A percentile compares a stretch with the other conserved stretches of the same genome.
These are phyloP conservation scores for Rutstroemia sp. DNA, from an alignment of 2,329 filamentous ascomycete genomes.

Conservation along the genomic window DNA sequence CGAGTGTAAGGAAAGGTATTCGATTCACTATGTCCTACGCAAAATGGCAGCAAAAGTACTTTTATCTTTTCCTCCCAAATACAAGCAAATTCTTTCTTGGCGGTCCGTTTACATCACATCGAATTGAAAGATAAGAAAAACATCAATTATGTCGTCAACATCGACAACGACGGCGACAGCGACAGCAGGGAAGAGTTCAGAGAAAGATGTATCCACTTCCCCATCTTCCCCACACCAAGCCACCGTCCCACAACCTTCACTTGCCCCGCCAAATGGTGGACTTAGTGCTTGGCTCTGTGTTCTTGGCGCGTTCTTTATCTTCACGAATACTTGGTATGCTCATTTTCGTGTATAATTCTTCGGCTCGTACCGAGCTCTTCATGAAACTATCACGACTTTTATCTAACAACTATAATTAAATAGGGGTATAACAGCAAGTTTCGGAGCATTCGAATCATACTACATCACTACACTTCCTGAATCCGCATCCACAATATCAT, in stretches of 20 bases:
- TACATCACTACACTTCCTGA: constrained; percentile 43
- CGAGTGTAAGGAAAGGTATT: no score
- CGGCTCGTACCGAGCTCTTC: background rate
- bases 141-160: no score
- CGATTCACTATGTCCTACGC: no score
- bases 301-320: constrained; percentile 4
- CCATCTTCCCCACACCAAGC: background rate
- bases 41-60: no score
- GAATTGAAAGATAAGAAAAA: no score
- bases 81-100: no score
- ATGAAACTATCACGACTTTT: background rate
- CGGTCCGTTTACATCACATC: no score
- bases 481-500: constrained; percentile 45
- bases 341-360: background rate
- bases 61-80: no score
- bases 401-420: background rate
- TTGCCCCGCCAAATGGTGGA: constrained; percentile 11
- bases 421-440: constrained; percentile 36
- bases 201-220: background rate
- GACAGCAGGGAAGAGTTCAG: no score
- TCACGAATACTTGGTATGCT: constrained; percentile 8
- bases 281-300: constrained; percentile 10
- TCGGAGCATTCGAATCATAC: constrained; percentile 48
- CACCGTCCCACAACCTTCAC: background rate
- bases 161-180: background rate